Base-by-base conservation (phyloP, 2,329 filamentous ascomycete species). In the Cercospora beticola region DNA sequence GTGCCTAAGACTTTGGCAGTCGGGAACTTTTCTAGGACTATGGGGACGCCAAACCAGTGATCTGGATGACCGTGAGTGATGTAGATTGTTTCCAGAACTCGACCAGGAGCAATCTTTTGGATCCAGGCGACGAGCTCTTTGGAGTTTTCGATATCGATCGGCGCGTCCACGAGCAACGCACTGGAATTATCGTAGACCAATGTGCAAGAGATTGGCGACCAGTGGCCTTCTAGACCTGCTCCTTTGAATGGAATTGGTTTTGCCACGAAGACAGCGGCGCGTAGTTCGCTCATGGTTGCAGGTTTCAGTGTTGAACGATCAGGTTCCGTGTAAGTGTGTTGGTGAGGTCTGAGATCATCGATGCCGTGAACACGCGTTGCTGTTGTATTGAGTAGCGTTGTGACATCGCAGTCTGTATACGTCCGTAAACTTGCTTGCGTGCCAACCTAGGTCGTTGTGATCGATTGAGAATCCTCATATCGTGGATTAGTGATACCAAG, bases 61-160 rank as follows among this genome's bases (percentile, higher is more conserved):
- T 69, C 67, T 14, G 67, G 43, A 43, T 69, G 67, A 33, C 67
- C 64, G 21, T 69, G 67, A n/a, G 64, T 69, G 49, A 69, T 66
- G 58, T 69, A 69, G 5, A 69, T 9, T 4, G 36, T 66, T 16
- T 26, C 52, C 2, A 66, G 43, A n/a, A 52, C 49, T 43, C 52
- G 57, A 5, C 49, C 52, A 5, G 62, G 62, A 8, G 59, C 59
- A 10, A 56, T 65, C 3, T 26, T 26, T 31, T 68, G 28, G n/a
- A 68, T 65, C 62, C 66, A 68, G 23, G 56, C 62, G 14, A 30
- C 62, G 1, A 68, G 66, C 3, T 58, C 62, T 28, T 54, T n/a
- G 43, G 60, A 61, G 18, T 68, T 62, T 1, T 18, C 14, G 7
- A 59, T 65, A 10, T 52, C 61, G 43, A 68, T 68, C 30, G 61